phyloP scores from a whole-genome alignment of 2,329 filamentous ascomycete species.

The Aspergillus alliaceus region DNA sequence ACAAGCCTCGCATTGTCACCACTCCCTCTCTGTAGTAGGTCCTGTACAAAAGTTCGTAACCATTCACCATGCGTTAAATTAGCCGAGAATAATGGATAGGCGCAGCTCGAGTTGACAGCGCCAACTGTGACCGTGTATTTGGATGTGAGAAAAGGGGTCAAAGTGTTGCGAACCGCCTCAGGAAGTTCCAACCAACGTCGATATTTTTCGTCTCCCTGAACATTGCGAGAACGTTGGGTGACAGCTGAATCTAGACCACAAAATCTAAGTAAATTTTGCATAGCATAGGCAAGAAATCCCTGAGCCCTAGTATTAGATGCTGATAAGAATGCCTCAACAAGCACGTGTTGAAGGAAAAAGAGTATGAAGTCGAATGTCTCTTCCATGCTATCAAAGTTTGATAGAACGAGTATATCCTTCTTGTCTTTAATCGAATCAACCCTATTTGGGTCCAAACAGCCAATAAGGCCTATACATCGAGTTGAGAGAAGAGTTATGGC shows the following conservation, averaged over 20 bases:
- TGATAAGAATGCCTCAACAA: conserved; percentile 89
- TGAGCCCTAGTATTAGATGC: conserved; percentile 84
- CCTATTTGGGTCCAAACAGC: conserved; percentile 87
- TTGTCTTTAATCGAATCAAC: conserved; percentile 78
- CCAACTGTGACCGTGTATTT: conserved; percentile 72
- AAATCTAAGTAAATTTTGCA: conserved; percentile 84
- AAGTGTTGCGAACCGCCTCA: conserved; percentile 72
- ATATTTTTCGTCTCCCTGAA: conserved; percentile 62
- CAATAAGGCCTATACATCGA: conserved; percentile 81
- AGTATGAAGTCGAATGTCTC: conserved; percentile 86
- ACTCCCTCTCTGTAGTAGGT: conserved; percentile 76
- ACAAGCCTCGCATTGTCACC: conserved; percentile 72
- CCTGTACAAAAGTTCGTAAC: conserved; percentile 77
- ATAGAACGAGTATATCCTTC: conserved; percentile 78
- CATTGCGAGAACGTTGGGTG: conserved; percentile 51
- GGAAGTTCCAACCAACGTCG: conserved; percentile 77
- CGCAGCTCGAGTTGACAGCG: conserved; percentile 51
- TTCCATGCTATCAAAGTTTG: conserved; percentile 76
- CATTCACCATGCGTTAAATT: conserved; percentile 73
- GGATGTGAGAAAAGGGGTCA: conserved; percentile 86
- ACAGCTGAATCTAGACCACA: conserved; percentile 68
- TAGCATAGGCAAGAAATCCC: conserved; percentile 88
- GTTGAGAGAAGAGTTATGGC: conserved; percentile 74
- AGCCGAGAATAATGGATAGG: conserved; percentile 76
- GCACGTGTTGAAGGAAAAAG: conserved; percentile 79